Percentiles rank a stretch among this genome's conserved stretches.
Conservation (phyloP, 2,329 filamentous ascomycete species). For the Dendrostoma leiphaemia region DNA sequence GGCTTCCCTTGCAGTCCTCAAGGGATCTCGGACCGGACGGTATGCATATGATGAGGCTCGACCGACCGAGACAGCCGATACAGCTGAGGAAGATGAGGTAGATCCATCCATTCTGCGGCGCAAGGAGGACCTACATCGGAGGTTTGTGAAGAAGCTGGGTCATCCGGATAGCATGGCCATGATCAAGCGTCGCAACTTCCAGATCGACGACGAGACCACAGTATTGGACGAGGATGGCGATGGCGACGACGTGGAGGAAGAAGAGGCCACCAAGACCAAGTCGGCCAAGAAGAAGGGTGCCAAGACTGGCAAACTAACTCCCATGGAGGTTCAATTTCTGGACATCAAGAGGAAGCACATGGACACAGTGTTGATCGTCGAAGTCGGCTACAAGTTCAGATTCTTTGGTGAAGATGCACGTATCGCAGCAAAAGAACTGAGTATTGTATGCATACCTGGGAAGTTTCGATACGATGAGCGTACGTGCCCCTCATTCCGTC, state of each 20-base stretch:
- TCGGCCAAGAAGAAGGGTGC: conserved; percentile 63
- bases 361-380: conserved; percentile 86
- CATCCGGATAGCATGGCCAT: conserved; percentile 76
- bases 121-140: conserved; percentile 73
- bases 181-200: conserved; percentile 59
- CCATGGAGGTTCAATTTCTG: conserved; percentile 89
- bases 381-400: conserved; percentile 96
- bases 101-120: conserved; percentile 45
- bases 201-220: conserved; percentile 51
- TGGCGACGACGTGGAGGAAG: conserved; percentile 55
- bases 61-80: conserved; percentile 37
- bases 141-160: conserved; percentile 88
- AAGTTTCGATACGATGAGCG: conserved; percentile 93
- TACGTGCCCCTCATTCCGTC: conserved; percentile 34
- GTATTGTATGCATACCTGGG: conserved; percentile 94
- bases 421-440: conserved; percentile 82
- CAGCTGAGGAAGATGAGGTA: conserved; percentile 42
- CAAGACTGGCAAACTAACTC: conserved; percentile 79
- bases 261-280: conserved; percentile 45
- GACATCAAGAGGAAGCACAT: conserved; percentile 90
- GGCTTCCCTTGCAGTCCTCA: conserved; percentile 6
- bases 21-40: conserved; percentile 40
- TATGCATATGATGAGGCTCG: conserved; percentile 49
- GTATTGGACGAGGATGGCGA: conserved; percentile 49
- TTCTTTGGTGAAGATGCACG: conserved; percentile 97